Evolutionary conservation across 306 rosid genomes (phyloP).

Genomic region (Vigna trinervia): DNA sequence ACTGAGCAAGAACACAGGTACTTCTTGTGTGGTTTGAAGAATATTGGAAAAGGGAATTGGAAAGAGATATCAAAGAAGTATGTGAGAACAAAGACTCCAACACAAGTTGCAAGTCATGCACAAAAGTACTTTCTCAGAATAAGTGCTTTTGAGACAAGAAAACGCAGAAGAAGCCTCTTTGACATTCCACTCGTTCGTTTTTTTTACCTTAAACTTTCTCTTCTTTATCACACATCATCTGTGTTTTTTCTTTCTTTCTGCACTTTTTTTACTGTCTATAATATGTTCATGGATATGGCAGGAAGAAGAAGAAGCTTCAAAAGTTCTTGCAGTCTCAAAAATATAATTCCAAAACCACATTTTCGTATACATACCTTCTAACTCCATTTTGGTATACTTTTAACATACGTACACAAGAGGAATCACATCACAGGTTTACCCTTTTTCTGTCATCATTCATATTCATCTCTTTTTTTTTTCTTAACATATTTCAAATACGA

Average conservation of each 20-base stretch:
- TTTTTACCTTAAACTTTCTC: not conserved
- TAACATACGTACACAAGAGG: not conserved
- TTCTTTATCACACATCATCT: not conserved
- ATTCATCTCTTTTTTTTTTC: not conserved
- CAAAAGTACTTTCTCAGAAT: constrained; percentile 65
- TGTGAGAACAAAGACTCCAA: constrained; percentile 62
- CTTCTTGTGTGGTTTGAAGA: constrained; percentile 60
- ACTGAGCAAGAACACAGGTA: constrained; percentile 58
- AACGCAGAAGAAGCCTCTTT: constrained; percentile 64
- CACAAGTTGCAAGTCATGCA: constrained; percentile 80
- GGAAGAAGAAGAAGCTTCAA: not conserved
- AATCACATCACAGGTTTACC: not conserved
- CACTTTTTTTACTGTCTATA: too few relatives aligned
- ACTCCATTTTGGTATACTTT: not conserved
- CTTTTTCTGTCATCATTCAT: not conserved
- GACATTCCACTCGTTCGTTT: constrained; percentile 49
- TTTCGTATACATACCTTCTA: not conserved
- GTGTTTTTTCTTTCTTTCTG: not conserved
- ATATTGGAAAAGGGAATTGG: constrained; percentile 70
- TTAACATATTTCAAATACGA: too few relatives aligned
- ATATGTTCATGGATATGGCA: not conserved
- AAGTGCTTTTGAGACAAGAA: constrained; percentile 48
- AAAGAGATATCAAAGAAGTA: constrained; percentile 60
- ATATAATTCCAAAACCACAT: not conserved
- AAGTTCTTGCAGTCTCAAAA: not conserved